These are phyloP conservation scores for Rosa rugosa DNA, from an alignment of 306 rosid species.

Conservation along the genomic window DNA sequence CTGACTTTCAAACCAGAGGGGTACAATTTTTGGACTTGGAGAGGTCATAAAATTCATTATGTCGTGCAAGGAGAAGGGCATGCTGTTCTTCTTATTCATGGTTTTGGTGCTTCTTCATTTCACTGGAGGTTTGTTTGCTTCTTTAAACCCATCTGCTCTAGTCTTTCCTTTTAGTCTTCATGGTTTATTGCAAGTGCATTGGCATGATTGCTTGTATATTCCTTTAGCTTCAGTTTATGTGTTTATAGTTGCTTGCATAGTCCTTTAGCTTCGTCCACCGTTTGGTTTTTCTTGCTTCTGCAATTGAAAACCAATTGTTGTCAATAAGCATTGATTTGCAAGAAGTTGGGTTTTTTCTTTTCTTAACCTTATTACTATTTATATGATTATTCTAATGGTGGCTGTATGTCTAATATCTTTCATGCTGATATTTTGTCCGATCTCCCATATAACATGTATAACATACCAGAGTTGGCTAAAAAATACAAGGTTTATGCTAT, in stretches of 20 bases:
- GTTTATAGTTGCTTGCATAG: background rate
- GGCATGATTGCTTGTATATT: background rate
- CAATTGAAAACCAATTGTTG: background rate
- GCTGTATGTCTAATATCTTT: background rate
- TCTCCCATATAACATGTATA: slow-evolving; percentile 52
- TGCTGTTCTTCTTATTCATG: slow-evolving; percentile 86
- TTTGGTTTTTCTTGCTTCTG: background rate
- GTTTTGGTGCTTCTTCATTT: slow-evolving; percentile 92
- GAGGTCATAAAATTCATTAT: slow-evolving; percentile 83
- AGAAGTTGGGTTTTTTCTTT: background rate
- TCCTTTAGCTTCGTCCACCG: background rate
- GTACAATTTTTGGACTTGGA: slow-evolving; percentile 90
- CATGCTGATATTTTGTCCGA: background rate
- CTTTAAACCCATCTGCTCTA: background rate
- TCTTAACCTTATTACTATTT: background rate
- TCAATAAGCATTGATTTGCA: background rate
- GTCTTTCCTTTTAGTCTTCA: background rate
- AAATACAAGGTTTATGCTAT: slow-evolving; percentile 82
- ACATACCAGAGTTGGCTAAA: slow-evolving; percentile 90
- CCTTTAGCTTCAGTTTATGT: background rate
- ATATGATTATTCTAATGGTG: background rate
- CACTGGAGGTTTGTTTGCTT: slow-evolving; percentile 83
- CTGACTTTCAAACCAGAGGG: slow-evolving; percentile 69
- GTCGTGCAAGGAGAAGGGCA: slow-evolving; percentile 92
- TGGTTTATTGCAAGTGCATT: background rate